These are phyloP conservation scores for Salvia hispanica DNA, from an alignment of 257 asterid genomes.

Conservation along the genomic window DNA sequence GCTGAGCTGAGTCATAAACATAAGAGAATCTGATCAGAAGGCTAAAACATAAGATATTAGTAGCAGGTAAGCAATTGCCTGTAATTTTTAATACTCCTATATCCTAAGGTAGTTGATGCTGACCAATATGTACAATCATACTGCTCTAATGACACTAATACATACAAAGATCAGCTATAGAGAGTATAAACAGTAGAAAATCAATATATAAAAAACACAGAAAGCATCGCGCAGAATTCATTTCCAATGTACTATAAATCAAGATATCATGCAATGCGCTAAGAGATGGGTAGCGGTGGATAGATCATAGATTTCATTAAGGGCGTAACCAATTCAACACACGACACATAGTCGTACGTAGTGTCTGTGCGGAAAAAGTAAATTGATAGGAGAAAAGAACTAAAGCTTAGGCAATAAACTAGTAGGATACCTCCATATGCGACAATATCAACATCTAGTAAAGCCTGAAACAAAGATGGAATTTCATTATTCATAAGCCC, in stretches of 20 bases:
- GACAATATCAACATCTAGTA: conserved; percentile 78
- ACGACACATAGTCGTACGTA: conserved; percentile 4
- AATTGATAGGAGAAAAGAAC: conserved; percentile 14
- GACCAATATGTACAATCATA: conserved; percentile 4
- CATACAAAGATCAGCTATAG: neutral
- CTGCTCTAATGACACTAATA: neutral
- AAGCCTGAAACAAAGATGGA: conserved; percentile 60
- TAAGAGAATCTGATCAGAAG: neutral
- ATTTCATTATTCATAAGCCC: conserved; percentile 12
- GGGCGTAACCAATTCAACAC: neutral
- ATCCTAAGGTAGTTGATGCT: neutral
- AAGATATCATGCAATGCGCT: neutral
- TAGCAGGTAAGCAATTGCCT: neutral
- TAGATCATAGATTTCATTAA: neutral
- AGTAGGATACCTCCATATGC: conserved; percentile 85
- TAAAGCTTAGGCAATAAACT: conserved; percentile 19
- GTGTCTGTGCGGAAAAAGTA: conserved; percentile 14
- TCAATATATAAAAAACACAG: neutral
- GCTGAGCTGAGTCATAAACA: neutral
- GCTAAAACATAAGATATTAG: neutral
- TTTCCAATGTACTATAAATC: conserved; percentile 14
- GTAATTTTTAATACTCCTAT: neutral
- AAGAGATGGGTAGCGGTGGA: neutral
- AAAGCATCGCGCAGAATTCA: neutral
- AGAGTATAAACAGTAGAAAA: conserved; percentile 5